A percentile compares a stretch with the other conserved stretches of the same genome.
phyloP scores from a whole-genome alignment of 2,329 filamentous ascomycete genomes.

The Purpureocillium takamizusanense region DNA sequence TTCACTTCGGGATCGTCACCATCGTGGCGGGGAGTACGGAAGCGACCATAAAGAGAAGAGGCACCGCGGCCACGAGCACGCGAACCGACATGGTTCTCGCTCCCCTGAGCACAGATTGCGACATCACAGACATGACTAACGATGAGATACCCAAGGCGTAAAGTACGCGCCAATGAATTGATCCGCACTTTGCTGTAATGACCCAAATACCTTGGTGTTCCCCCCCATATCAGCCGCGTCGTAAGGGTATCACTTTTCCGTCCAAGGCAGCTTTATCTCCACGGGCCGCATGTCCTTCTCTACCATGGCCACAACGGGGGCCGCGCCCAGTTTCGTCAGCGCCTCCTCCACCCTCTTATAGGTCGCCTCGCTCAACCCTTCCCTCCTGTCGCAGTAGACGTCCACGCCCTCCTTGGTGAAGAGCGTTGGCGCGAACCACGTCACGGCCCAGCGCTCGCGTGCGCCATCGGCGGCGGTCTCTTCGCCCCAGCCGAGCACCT shows the following conservation, averaged over 20 bases:
- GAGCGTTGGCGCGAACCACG: slow-evolving; percentile 73
- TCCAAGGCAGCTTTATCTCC: slow-evolving; percentile 43
- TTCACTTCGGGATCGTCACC: too few species aligned
- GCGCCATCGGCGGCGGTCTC: slow-evolving; percentile 25
- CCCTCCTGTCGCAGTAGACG: slow-evolving; percentile 57
- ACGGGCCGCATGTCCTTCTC: slow-evolving; percentile 40
- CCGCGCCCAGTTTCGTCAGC: slow-evolving; percentile 36
- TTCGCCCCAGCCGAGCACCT: slow-evolving; percentile 69
- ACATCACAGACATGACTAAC: slow-evolving; percentile 9
- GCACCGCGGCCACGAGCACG: slow-evolving; percentile 7
- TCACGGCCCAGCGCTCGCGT: slow-evolving; percentile 63
- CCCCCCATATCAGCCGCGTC: too few species aligned
- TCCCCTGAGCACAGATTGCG: slow-evolving; percentile 8
- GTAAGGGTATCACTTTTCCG: slow-evolving; percentile 12
- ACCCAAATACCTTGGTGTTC: too few species aligned
- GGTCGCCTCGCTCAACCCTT: slow-evolving; percentile 50
- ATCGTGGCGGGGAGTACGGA: too few species aligned
- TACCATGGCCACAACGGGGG: slow-evolving; percentile 42
- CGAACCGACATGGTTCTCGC: slow-evolving; percentile 6
- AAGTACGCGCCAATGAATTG: too few species aligned
- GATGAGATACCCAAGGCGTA: slow-evolving; percentile 9
- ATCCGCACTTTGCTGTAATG: too few species aligned
- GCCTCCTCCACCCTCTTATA: slow-evolving; percentile 46
- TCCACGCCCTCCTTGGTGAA: slow-evolving; percentile 80
- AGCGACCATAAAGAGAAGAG: slow-evolving; percentile 7